Evolutionary conservation across 83 land plant species (phyloP).

Genomic region (Thuja plicata): DNA sequence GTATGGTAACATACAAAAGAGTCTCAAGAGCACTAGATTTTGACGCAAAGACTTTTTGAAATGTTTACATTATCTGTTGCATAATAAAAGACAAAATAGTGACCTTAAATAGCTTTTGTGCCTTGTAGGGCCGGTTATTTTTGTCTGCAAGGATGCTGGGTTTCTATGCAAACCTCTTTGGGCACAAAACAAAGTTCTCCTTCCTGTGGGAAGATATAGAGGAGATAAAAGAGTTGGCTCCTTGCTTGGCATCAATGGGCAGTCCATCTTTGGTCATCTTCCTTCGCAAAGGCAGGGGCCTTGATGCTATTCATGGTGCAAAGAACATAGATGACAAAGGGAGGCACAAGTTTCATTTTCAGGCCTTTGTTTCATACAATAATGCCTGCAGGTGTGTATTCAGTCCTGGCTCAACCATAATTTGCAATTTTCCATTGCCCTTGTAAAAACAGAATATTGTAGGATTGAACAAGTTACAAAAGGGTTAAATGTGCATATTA

Average conservation of each 20-base stretch:
- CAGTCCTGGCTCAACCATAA: not conserved
- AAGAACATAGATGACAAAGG: slow-evolving; percentile 73
- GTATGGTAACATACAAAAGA: not conserved
- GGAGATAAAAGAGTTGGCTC: slow-evolving; percentile 75
- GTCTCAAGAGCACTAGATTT: not conserved
- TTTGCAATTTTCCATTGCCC: not conserved
- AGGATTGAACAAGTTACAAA: not conserved
- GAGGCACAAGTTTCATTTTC: slow-evolving; percentile 86
- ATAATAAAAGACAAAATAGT: not conserved
- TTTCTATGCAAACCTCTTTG: slow-evolving; percentile 82
- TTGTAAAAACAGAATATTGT: not conserved
- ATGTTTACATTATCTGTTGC: not conserved
- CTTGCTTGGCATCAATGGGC: slow-evolving; percentile 73
- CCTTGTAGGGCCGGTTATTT: slow-evolving; percentile 82
- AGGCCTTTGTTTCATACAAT: slow-evolving; percentile 82
- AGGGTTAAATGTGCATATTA: not conserved
- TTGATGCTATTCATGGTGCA: slow-evolving; percentile 89
- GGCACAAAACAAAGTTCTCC: slow-evolving; percentile 81
- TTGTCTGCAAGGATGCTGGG: slow-evolving; percentile 84
- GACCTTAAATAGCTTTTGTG: not conserved
- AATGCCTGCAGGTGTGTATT: slow-evolving; percentile 71
- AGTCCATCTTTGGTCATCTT: slow-evolving; percentile 77
- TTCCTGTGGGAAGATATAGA: slow-evolving; percentile 94
- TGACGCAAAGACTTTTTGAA: not conserved
- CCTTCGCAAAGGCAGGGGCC: slow-evolving; percentile 70